Evolutionary conservation across 345 rosid genomes (phyloP).

Genomic region (Kandelia obovata): DNA sequence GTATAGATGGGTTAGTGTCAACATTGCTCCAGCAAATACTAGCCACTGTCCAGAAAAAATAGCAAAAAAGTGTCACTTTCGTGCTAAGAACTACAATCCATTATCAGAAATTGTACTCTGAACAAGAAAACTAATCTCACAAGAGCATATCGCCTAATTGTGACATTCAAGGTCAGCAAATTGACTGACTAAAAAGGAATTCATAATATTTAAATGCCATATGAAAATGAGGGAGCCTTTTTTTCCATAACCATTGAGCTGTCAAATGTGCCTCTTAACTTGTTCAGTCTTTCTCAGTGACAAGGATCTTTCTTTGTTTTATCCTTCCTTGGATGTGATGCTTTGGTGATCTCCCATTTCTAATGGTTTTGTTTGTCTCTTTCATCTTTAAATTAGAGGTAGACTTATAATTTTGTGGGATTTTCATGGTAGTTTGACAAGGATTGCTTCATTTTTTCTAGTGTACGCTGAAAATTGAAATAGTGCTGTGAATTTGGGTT

Average conservation of each 20-base stretch:
- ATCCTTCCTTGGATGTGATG: background rate
- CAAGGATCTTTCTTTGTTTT: background rate
- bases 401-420: background rate
- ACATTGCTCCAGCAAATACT: background rate
- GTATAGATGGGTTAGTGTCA: constrained; percentile 65
- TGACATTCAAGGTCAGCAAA: background rate
- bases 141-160: background rate
- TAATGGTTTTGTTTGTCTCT: background rate
- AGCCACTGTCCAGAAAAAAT: background rate
- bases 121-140: background rate
- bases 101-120: background rate
- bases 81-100: background rate
- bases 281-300: background rate
- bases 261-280: background rate
- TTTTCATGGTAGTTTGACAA: constrained; percentile 1
- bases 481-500: background rate
- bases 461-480: background rate
- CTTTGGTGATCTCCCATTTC: background rate
- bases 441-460: background rate
- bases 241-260: background rate
- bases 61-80: background rate
- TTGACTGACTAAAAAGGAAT: background rate
- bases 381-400: background rate
- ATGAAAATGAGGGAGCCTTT: background rate
- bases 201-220: background rate